Evolutionary conservation across 345 rosid genomes (phyloP).

Genomic region (Populus pruinosa): DNA sequence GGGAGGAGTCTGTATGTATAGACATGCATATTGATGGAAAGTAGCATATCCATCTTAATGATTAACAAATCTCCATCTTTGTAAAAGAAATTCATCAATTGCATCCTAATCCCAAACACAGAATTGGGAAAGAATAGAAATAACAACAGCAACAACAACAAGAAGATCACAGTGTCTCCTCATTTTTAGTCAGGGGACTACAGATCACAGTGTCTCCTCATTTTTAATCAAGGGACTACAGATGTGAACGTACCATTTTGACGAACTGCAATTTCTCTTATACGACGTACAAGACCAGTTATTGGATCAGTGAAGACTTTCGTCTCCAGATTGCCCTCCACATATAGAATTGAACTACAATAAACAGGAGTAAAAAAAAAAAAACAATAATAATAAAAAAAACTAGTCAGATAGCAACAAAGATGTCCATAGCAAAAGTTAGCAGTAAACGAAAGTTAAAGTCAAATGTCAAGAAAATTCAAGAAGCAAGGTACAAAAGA

Average conservation of each 20-base stretch:
- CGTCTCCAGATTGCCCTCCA: conserved; percentile 91
- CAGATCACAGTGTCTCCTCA: too few relatives aligned
- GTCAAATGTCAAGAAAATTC: not conserved
- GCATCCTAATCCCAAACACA: not conserved
- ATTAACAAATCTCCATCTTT: not conserved
- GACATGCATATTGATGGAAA: not conserved
- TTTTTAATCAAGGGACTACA: not conserved
- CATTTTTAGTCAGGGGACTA: not conserved
- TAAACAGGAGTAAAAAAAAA: not conserved
- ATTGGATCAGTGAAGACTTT: conserved; percentile 71
- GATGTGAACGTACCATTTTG: conserved; percentile 48
- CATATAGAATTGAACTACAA: conserved; percentile 52
- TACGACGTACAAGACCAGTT: conserved; percentile 68
- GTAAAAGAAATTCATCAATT: not conserved
- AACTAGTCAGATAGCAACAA: not conserved
- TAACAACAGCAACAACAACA: not conserved
- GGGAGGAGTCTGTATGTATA: too few relatives aligned
- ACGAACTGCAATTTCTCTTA: conserved; percentile 79
- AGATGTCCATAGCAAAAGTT: conserved; percentile 1
- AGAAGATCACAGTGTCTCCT: too few relatives aligned
- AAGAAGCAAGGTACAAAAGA: not conserved
- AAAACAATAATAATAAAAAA: too few relatives aligned
- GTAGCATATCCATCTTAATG: not conserved
- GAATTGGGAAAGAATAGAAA: not conserved
- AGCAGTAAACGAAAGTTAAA: conserved; percentile 1